phyloP scores from a whole-genome alignment of 768 basidiomycete genomes.

The Hygrocybe punicea region DNA sequence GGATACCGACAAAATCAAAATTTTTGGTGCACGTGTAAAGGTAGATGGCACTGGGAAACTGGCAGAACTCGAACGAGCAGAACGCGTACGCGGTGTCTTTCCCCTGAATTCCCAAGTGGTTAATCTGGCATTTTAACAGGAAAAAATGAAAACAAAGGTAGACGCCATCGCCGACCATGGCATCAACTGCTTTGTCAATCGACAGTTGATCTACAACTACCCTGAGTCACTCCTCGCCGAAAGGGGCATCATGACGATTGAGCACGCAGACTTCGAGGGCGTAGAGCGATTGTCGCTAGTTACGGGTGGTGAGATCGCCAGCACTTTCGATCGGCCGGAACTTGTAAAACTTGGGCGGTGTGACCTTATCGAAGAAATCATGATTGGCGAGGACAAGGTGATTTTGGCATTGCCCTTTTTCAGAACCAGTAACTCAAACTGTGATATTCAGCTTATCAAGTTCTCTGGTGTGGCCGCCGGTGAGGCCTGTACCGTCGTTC shows the following conservation, averaged over 20 bases:
- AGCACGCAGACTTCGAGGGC: constrained; percentile 98
- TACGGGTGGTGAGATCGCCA: constrained; percentile 95
- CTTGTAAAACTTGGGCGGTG: constrained; percentile 90
- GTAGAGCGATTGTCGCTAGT: constrained; percentile 94
- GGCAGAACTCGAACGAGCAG: constrained; percentile 95
- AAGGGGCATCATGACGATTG: constrained; percentile 91
- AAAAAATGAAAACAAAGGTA: constrained; percentile 99
- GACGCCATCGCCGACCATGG: constrained; percentile 91
- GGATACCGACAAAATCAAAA: constrained; percentile 99
- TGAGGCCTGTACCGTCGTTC: constrained; percentile 95
- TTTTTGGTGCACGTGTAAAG: constrained; percentile 94
- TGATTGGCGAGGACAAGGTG: constrained; percentile 99
- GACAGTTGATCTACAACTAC: constrained; percentile 99
- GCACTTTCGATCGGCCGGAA: constrained; percentile 91
- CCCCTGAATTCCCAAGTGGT: not conserved
- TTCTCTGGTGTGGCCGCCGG: constrained; percentile 99
- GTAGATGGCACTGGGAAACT: constrained; percentile 96
- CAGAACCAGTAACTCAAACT: not conserved
- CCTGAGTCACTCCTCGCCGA: constrained; percentile 95
- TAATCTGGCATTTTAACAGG: constrained; percentile 43
- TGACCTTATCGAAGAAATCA: constrained; percentile 96
- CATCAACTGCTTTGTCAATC: constrained; percentile 96
- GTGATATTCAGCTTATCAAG: constrained; percentile 79
- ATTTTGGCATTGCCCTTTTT: constrained; percentile 10
- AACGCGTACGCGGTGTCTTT: constrained; percentile 52